phyloP scores from a whole-genome alignment of 1,139 yeast species.

The Taiozyma sp. region DNA sequence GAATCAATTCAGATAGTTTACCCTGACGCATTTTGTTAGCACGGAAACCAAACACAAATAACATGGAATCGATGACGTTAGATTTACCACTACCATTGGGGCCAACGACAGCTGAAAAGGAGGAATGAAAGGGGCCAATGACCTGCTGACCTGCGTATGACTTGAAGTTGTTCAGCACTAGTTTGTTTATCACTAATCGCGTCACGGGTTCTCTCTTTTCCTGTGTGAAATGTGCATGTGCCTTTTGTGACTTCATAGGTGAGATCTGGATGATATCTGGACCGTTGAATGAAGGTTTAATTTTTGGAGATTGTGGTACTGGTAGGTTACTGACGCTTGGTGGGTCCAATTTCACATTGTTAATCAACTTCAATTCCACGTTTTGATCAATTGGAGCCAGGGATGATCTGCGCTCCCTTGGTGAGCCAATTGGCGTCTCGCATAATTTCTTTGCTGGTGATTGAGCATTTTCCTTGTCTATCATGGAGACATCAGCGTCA shows the following conservation, averaged over 20 bases:
- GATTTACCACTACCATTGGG: constrained; percentile 99
- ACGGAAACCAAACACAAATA: constrained; percentile 95
- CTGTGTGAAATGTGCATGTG: constrained; percentile 26
- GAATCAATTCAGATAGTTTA: constrained; percentile 84
- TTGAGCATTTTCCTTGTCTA: constrained; percentile 17
- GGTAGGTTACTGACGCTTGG: constrained; percentile 7
- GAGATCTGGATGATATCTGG: constrained; percentile 35
- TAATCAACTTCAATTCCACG: constrained; percentile 8
- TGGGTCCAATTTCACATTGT: constrained; percentile 14
- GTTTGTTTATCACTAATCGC: constrained; percentile 68
- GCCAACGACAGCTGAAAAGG: constrained; percentile 98
- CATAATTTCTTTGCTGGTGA: constrained; percentile 9
- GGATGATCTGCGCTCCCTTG: constrained; percentile 15
- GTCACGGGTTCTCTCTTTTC: constrained; percentile 32
- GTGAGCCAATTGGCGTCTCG: constrained; percentile 2
- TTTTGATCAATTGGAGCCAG: constrained; percentile 20
- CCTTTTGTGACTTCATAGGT: constrained; percentile 30
- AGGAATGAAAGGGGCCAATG: constrained; percentile 91
- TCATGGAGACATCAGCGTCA: constrained; percentile 9
- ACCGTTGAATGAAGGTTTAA: constrained; percentile 31
- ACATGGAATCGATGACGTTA: constrained; percentile 91
- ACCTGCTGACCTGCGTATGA: constrained; percentile 94
- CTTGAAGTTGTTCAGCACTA: constrained; percentile 82
- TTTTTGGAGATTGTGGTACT: constrained; percentile 32
- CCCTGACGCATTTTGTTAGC: constrained; percentile 98